Base-by-base conservation (phyloP, 2,329 filamentous ascomycete genomes). In the Fusarium sp. region DNA sequence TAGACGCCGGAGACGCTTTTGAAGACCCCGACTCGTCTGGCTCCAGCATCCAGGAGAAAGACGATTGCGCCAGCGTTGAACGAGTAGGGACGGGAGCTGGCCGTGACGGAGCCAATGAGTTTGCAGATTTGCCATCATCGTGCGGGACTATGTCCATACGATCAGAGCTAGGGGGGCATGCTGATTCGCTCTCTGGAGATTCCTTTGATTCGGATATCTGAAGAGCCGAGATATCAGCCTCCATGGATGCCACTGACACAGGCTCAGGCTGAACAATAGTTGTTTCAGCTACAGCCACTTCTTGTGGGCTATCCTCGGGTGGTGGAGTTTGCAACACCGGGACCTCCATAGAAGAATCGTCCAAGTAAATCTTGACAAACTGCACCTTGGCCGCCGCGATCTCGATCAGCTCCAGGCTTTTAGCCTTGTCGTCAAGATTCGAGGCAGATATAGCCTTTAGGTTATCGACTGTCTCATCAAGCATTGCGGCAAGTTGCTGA, bases 31-130 rank as follows among this genome's bases (percentile, higher is more conserved):
- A 80, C 61, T 84, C 79, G 73, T 88, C 87, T 7, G 87, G 88
- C 73, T 91, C 90, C 5, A 95, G 85, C 92, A 95, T 95, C 91
- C 92, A 94, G 3, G 92, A 91, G 80, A 94, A 95, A 8, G 91
- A 92, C 13, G 93, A 94, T 74, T 93, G 92, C 3, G 92, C 91
- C 39, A 94, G 85, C 1, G 87, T 89, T 8, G 92, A 92, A 28
- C 91, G 87, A 26, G 89, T 89, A 1, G 89, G 89, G 22, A 90
- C 87, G 73, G 70, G 82, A 52, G 78, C 77, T 61, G 68, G 81
- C 8, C 76, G 74, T 47, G 64, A 42, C 24, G 61, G 55, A n/a
- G 42, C 56, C 22, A 72, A n/a, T 15, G 62, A 56, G 24, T 63
- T 58, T 12, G 50, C 48, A 54, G 56, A 26, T 44, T 60, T 55